Evolutionary conservation across 2,329 filamentous ascomycete genomes (phyloP).

Genomic region (Stemphylium beticola): DNA sequence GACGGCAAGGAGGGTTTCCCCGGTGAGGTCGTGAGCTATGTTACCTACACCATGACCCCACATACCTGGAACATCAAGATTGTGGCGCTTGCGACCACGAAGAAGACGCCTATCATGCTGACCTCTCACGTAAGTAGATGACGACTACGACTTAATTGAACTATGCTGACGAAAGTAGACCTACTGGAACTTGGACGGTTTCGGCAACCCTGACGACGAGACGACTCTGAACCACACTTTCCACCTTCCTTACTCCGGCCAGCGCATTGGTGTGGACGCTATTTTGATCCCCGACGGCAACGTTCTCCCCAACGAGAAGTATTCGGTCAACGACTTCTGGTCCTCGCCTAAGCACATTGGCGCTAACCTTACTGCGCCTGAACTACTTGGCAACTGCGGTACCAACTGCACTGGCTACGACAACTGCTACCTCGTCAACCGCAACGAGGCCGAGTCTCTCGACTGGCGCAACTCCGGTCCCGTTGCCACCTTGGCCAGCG

Average conservation of each 20-base stretch:
- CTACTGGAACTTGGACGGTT: constrained; percentile 86
- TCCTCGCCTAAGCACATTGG: constrained; percentile 80
- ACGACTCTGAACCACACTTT: constrained; percentile 74
- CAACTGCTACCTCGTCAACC: constrained; percentile 73
- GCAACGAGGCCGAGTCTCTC: constrained; percentile 61
- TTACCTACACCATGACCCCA: constrained; percentile 73
- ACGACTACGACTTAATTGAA: background rate
- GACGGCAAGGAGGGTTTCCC: constrained; percentile 80
- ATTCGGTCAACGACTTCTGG: constrained; percentile 83
- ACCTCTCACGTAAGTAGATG: constrained; percentile 65
- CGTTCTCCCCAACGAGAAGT: constrained; percentile 70
- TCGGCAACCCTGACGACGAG: constrained; percentile 72
- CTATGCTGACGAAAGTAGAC: constrained; percentile 53
- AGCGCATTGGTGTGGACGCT: constrained; percentile 69
- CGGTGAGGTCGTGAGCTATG: constrained; percentile 74
- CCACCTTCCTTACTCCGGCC: constrained; percentile 73
- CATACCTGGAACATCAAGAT: constrained; percentile 76
- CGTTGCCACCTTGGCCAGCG: constrained; percentile 70
- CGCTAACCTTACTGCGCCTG: constrained; percentile 66
- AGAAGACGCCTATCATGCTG: constrained; percentile 84
- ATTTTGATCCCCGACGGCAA: constrained; percentile 59
- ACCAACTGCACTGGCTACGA: constrained; percentile 85
- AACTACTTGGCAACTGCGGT: constrained; percentile 76
- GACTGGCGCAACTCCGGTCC: constrained; percentile 68
- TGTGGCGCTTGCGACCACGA: constrained; percentile 71